Evolutionary conservation across 2,329 filamentous ascomycete genomes (phyloP), one percentile per base, ranked within the genome.

Genomic region (Pyricularia sp.): DNA sequence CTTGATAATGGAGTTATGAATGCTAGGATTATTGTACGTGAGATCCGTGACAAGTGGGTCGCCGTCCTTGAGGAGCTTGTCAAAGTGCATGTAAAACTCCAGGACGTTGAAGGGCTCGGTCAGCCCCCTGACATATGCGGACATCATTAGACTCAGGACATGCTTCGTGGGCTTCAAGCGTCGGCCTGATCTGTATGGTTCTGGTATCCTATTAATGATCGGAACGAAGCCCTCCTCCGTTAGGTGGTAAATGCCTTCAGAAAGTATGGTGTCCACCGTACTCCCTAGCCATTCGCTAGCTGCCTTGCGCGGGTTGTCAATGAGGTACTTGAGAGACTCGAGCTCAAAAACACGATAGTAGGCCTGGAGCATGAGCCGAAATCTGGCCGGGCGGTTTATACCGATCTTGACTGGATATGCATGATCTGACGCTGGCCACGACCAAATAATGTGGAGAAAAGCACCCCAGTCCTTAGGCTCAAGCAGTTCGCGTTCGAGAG

Each of bases 1-100:
- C 66, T 79, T 75, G 62, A 86, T 75, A 35, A 85, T 74, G 13
- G 78, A 75, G 66, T 86, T 81, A 68, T 84, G 78, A 4, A 84
- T 69, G 5, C 78, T 69, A 13, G 77, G 77, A 35, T 79, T 76
- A 3, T 77, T 70, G 30, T 81, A 69, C 28, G 69, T 61, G 0
- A 83, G 67, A 6, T 69, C 66, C 2, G 72, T 62, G 1, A 76
- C 77, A 7, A 74, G 70, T 1, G 74, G 74, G 65, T 79, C 72
- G 7, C 73, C 70, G 7, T 68, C 65, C 7, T 72, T 69, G 6
- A 85, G 70, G 33, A 79, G 72, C 0, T 71, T 68, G 65, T 76
- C 78, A 71, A 84, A 81, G 63, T 78, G 77, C 8, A 73, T 69
- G 68, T 83, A 84, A 59, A 82, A 80, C 0, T 75, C 68, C 63